phyloP scores from a whole-genome alignment of 441 rosid genomes.

The Gossypium aridum region DNA sequence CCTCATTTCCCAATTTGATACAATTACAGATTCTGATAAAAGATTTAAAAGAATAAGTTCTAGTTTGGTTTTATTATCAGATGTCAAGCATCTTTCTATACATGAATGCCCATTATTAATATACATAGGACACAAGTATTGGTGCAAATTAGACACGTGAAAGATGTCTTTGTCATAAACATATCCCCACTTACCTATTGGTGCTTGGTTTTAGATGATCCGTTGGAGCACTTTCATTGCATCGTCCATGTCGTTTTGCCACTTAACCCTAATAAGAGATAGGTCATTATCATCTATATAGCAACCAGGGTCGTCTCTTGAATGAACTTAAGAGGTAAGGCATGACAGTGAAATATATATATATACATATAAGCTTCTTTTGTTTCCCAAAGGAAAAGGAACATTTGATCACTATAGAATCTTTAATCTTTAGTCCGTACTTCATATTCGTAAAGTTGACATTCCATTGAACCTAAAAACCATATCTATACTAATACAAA shows the following conservation, averaged over 20 bases:
- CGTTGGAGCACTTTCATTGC: not conserved
- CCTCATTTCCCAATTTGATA: not conserved
- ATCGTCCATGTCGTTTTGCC: not conserved
- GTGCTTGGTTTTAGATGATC: too few relatives aligned
- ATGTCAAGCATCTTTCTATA: not conserved
- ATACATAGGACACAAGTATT: too few relatives aligned
- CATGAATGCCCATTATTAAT: not conserved
- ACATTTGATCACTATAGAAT: slow-evolving; percentile 3
- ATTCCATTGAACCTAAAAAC: slow-evolving; percentile 3
- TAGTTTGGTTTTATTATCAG: not conserved
- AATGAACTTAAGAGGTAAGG: slow-evolving; percentile 6
- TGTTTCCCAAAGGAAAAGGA: not conserved
- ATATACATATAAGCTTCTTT: not conserved
- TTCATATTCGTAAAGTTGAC: slow-evolving; percentile 4
- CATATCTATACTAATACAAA: not conserved
- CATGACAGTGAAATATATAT: not conserved
- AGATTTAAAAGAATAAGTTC: not conserved
- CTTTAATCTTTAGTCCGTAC: not conserved
- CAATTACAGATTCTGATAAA: not conserved
- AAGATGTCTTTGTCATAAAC: not conserved
- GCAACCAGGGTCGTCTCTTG: not conserved
- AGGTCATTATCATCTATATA: not conserved
- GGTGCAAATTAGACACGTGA: not conserved
- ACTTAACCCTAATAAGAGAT: not conserved
- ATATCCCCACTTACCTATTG: not conserved